Evolutionary conservation across 192 early-diverging fungal genomes (phyloP), one percentile per base, ranked within the genome.

Genomic region (Phlyctochytrium arcticum): DNA sequence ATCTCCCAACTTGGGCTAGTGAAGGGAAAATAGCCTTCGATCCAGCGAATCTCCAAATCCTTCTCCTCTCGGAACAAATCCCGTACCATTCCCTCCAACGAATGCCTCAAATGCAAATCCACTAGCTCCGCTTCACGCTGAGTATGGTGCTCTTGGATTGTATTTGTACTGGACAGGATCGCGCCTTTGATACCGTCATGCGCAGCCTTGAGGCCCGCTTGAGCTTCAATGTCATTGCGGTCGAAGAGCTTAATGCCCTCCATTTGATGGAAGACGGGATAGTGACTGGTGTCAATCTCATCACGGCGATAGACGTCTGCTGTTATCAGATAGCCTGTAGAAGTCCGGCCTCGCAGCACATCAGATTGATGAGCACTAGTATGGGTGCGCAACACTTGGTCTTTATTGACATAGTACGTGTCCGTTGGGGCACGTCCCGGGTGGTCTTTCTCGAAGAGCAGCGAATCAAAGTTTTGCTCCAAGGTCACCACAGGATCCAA

Each of bases 181-280:
- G 65, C 67, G n/a, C 60, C 64, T 61, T 73, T 32, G 36, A 67
- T 62, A 2, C 8, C n/a, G 1, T n/a, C 17, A 62, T 10, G 10
- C n/a, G 6, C 46, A 4, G 29, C 42, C 6, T 32, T 7, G 26
- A 57, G 15, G 5, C 33, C 29, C 15, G 34, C 65, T 59, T 72
- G 54, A n/a, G 8, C 54, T 37, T 55, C 54, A 23, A 78, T 36
- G 6, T 60, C 49, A 17, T 65, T 42, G 27, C 76, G 64, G 21
- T 81, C 72, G 70, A 90, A 90, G 27, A 84, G 71, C 36, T 88
- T 85, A 31, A 94, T 87, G 6, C 93, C 96, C 64, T 98, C 96
- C 88, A 98, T 96, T 71, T 98, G 96, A 65, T 98, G 96, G 71
- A 98, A 98, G 4, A 92, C 92, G 0, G 96, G 96, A 71, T 97